A percentile compares a stretch with the other conserved stretches of the same genome.
phyloP scores from a whole-genome alignment of 1,284 basidiomycete species.

The Malassezia restricta region DNA sequence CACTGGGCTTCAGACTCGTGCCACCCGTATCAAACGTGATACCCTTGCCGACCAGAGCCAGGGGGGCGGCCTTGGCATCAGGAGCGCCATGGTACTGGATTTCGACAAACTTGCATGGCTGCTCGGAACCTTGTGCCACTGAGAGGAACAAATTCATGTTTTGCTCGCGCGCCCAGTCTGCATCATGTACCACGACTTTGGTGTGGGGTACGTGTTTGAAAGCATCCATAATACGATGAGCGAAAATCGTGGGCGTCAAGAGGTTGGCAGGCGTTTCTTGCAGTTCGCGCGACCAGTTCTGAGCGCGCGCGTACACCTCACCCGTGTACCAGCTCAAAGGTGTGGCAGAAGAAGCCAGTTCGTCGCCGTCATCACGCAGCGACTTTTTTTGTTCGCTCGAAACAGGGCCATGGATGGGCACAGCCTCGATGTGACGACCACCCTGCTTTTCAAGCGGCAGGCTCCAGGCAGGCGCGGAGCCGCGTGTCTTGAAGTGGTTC shows the following conservation, averaged over 20 bases:
- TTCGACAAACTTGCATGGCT: constrained; percentile 76
- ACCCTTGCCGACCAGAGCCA: constrained; percentile 72
- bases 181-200: constrained; percentile 61
- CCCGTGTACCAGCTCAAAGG: constrained; percentile 42
- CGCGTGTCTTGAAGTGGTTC: constrained; percentile 43
- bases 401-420: constrained; percentile 23
- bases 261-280: constrained; percentile 71
- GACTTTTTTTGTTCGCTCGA: constrained; percentile 29
- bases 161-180: constrained; percentile 72
- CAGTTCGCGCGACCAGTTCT: constrained; percentile 74
- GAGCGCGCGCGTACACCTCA: constrained; percentile 59
- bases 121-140: constrained; percentile 66
- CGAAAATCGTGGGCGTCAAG: constrained; percentile 53
- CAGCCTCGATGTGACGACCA: constrained; percentile 31
- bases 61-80: constrained; percentile 53
- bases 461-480: constrained; percentile 25
- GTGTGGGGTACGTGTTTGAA: constrained; percentile 61
- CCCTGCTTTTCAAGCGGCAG: constrained; percentile 29
- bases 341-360: constrained; percentile 22
- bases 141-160: constrained; percentile 81
- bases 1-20: constrained; percentile 67
- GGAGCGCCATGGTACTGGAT: constrained; percentile 70
- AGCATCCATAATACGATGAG: constrained; percentile 58
- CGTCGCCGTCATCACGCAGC: constrained; percentile 33
- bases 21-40: constrained; percentile 61